phyloP scores from a whole-genome alignment of 108 stramenopile species.

The Cyclotella kingstonii region DNA sequence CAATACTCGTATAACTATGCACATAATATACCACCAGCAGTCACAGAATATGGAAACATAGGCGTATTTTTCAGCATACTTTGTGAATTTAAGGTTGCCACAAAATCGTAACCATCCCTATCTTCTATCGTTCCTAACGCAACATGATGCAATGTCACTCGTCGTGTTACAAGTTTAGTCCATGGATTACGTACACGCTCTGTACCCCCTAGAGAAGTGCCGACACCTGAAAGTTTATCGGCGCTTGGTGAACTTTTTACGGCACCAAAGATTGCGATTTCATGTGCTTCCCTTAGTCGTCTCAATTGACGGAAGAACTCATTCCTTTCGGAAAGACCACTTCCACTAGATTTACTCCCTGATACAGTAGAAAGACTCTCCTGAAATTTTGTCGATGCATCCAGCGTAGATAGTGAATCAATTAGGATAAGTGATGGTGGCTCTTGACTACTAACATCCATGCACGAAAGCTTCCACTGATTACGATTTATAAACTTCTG shows the following conservation, averaged over 20 bases:
- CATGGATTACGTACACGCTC: conserved; percentile 21
- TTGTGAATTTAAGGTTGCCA: conserved; percentile 13
- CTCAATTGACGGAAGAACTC: conserved; percentile 46
- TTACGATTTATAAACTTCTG: not conserved
- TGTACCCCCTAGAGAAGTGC: not conserved
- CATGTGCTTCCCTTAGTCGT: conserved; percentile 36
- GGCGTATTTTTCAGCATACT: conserved; percentile 2
- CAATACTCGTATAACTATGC: not conserved
- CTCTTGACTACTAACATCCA: not conserved
- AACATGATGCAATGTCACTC: conserved; percentile 34
- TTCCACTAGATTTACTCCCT: conserved; percentile 9
- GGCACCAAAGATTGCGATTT: conserved; percentile 37
- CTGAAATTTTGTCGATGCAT: conserved; percentile 38
- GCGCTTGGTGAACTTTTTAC: not conserved
- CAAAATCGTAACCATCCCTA: conserved; percentile 30
- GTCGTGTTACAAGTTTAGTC: conserved; percentile 44
- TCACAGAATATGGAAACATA: conserved; percentile 36
- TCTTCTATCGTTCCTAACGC: conserved; percentile 34
- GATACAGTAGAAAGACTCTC: conserved; percentile 29
- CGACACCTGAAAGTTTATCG: not conserved
- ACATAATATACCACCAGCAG: conserved; percentile 24
- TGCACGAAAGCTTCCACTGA: not conserved
- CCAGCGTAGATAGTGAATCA: conserved; percentile 42
- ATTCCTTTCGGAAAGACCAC: conserved; percentile 42
- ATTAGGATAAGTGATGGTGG: conserved; percentile 39